phyloP scores from a whole-genome alignment of 495 filamentous ascomycete species.

The Parathielavia hyrcaniae region DNA sequence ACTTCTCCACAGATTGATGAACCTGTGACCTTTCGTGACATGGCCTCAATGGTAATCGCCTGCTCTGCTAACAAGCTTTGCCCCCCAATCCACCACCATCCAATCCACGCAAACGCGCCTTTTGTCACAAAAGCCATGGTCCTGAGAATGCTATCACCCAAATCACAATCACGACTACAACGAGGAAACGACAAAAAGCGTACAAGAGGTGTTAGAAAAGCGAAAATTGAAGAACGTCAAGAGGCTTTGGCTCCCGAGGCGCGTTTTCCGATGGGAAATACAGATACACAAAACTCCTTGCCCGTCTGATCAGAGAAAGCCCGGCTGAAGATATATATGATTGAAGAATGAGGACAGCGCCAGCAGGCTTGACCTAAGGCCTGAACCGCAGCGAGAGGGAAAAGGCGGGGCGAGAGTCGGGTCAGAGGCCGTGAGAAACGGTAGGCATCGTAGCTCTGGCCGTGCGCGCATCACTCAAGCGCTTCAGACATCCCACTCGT shows the following conservation, averaged over 20 bases:
- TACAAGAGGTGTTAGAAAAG: not conserved
- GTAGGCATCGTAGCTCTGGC: not conserved
- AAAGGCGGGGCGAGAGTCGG: not conserved
- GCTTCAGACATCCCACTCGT: constrained; percentile 47
- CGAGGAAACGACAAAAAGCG: not conserved
- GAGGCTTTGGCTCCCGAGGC: constrained; percentile 18
- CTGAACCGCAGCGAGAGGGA: not conserved
- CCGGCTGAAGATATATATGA: constrained; percentile 7
- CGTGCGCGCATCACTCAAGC: not conserved
- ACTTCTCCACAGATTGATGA: no score
- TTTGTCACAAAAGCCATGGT: not conserved
- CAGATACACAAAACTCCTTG: constrained; percentile 30
- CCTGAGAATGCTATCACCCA: not conserved
- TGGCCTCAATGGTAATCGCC: no score
- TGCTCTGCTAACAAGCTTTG: not conserved
- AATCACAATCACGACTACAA: constrained; percentile 1
- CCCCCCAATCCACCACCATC: not conserved
- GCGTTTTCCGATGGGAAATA: constrained; percentile 20
- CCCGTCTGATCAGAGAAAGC: constrained; percentile 20
- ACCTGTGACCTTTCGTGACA: no score
- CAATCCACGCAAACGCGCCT: not conserved
- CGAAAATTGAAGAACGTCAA: constrained; percentile 7
- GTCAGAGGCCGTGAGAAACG: not conserved
- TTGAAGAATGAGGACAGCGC: not conserved
- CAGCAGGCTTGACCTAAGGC: not conserved